A percentile compares a stretch with the other conserved stretches of the same genome.
Evolutionary conservation across 2,329 filamentous ascomycete species (phyloP).

Genomic region (Scytalidium sp.): DNA sequence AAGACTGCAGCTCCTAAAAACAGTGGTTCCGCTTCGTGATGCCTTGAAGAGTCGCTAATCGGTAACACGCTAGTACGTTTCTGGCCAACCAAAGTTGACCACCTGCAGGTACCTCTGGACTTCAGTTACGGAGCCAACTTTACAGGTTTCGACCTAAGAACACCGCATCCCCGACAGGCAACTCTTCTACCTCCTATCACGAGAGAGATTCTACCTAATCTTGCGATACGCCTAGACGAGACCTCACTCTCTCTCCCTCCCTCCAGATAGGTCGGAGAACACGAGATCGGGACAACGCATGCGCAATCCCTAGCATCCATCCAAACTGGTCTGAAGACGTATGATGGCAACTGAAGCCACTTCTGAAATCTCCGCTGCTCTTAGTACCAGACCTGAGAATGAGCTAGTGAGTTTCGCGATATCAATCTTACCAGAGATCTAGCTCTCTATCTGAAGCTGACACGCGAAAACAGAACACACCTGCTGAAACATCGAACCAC

Average conservation of each 20-base stretch:
- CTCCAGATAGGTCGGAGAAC: constrained; percentile 5
- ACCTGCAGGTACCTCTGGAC: background rate
- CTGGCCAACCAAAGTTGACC: background rate
- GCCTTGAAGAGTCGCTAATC: background rate
- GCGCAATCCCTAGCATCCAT: constrained; percentile 27
- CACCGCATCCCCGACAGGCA: background rate
- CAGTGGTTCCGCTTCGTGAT: no score
- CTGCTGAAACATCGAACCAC: constrained; percentile 47
- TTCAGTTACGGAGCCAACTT: background rate
- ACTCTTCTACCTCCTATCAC: background rate
- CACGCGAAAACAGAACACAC: constrained; percentile 24
- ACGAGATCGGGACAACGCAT: constrained; percentile 26
- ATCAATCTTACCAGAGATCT: background rate
- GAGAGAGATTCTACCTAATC: background rate
- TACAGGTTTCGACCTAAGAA: background rate
- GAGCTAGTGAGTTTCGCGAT: constrained; percentile 24
- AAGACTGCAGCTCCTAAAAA: no score
- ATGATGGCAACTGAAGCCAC: constrained; percentile 65
- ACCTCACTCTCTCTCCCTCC: background rate
- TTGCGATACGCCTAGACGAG: background rate
- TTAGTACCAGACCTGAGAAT: constrained; percentile 23
- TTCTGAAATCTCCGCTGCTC: constrained; percentile 41
- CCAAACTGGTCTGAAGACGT: constrained; percentile 41
- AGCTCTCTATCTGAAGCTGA: constrained; percentile 14
- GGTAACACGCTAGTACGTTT: background rate